These are phyloP conservation scores for Tolypocladium tundrense DNA, from an alignment of 2,329 filamentous ascomycete species.

Conservation along the genomic window DNA sequence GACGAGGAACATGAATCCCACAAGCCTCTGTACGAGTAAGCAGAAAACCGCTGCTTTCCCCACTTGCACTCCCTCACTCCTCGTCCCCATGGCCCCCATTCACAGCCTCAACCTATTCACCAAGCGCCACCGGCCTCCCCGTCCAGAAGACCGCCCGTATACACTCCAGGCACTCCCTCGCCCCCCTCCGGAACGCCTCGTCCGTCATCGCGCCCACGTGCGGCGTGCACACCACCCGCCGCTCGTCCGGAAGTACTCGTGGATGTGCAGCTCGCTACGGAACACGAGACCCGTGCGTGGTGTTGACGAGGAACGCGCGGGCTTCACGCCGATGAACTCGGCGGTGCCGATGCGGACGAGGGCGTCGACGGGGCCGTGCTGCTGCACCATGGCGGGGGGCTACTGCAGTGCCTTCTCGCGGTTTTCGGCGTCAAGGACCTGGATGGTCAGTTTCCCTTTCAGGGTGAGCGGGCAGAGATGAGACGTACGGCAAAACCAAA, in stretches of 20 bases:
- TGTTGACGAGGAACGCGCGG: conserved; percentile 37
- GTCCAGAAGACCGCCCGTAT: conserved; percentile 26
- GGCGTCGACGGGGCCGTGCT: conserved; percentile 31
- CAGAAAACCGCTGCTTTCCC: too few relatives aligned
- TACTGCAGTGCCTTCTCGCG: conserved; percentile 22
- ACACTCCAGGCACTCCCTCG: conserved; percentile 36
- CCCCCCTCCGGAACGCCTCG: conserved; percentile 29
- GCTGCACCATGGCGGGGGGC: conserved; percentile 24
- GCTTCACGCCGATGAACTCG: conserved; percentile 36
- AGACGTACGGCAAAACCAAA: conserved; percentile 22
- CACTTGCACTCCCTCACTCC: too few relatives aligned
- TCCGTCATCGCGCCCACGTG: conserved; percentile 34
- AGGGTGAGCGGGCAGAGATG: too few relatives aligned
- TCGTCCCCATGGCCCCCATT: not conserved
- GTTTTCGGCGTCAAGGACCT: conserved; percentile 22
- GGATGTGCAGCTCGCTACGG: conserved; percentile 29
- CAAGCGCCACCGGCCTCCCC: conserved; percentile 27
- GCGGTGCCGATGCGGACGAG: conserved; percentile 39
- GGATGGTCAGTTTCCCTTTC: too few relatives aligned
- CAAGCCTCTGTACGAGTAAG: too few relatives aligned
- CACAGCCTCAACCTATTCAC: conserved; percentile 15
- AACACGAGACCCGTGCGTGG: conserved; percentile 38
- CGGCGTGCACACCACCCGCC: conserved; percentile 32
- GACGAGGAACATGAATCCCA: too few relatives aligned
- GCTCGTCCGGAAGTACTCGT: conserved; percentile 27